phyloP scores from a whole-genome alignment of 164 flowering plant species.

The Aristolochia californica region DNA sequence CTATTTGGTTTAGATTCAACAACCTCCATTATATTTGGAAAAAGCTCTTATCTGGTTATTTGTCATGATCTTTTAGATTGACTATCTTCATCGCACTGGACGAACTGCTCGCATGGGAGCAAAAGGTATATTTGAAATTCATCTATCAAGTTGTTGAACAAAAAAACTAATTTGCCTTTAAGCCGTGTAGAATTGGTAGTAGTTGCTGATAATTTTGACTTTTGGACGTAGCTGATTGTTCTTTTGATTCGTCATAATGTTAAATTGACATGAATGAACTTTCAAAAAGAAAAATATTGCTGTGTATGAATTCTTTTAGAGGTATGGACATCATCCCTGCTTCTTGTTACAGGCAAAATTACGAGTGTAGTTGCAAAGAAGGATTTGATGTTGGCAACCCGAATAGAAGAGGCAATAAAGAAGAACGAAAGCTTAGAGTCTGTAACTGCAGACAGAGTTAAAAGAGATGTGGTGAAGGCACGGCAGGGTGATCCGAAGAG shows the following conservation, averaged over 20 bases:
- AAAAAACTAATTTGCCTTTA: background rate
- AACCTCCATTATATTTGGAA: background rate
- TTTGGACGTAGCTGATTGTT: background rate
- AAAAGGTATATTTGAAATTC: constrained; percentile 44
- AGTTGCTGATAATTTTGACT: background rate
- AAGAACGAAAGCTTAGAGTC: constrained; percentile 94
- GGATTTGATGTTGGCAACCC: constrained; percentile 45
- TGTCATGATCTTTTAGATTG: constrained; percentile 48
- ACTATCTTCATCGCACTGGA: constrained; percentile 97
- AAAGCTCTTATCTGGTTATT: background rate
- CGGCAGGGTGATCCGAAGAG: constrained; percentile 30
- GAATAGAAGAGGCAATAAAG: constrained; percentile 78
- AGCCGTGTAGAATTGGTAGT: background rate
- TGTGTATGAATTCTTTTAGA: background rate
- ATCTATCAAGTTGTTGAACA: background rate
- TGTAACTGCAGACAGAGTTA: constrained; percentile 42
- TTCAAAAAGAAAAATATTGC: too few relatives aligned
- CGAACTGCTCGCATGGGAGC: constrained; percentile 99
- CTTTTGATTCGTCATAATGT: background rate
- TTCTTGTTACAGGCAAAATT: constrained; percentile 54
- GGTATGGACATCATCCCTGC: background rate
- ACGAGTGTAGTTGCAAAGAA: constrained; percentile 83
- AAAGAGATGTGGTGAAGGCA: constrained; percentile 43
- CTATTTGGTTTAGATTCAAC: background rate
- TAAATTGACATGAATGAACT: background rate